These are phyloP conservation scores for Infundibulicybe gibba DNA, from an alignment of 768 basidiomycete species.

Conservation along the genomic window DNA sequence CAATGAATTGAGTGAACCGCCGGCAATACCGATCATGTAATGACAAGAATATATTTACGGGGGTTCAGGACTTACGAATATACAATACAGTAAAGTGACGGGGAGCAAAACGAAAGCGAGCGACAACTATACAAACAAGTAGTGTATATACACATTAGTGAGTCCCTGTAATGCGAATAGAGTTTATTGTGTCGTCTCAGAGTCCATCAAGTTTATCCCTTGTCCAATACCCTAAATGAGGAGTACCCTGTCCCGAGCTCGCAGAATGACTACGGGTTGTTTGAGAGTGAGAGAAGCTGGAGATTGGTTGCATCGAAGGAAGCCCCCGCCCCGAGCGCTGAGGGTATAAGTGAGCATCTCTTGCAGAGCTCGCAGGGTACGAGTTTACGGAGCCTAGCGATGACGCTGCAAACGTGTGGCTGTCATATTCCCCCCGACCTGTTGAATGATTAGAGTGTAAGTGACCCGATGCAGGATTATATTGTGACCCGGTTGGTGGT, in stretches of 20 bases:
- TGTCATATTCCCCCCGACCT: slow-evolving; percentile 14
- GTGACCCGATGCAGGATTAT: slow-evolving; percentile 20
- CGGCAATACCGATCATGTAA: slow-evolving; percentile 6
- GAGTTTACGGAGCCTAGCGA: slow-evolving; percentile 24
- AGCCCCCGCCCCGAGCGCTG: slow-evolving; percentile 12
- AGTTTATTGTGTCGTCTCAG: background rate
- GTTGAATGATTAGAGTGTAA: slow-evolving; percentile 13
- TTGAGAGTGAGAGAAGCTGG: slow-evolving; percentile 14
- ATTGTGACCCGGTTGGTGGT: background rate
- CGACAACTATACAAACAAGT: background rate
- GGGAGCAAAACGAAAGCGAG: background rate
- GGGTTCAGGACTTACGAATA: background rate
- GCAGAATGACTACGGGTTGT: slow-evolving; percentile 5
- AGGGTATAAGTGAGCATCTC: slow-evolving; percentile 14
- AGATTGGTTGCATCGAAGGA: slow-evolving; percentile 7
- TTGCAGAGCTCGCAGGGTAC: slow-evolving; percentile 10
- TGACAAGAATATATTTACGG: slow-evolving; percentile 1
- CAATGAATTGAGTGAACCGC: slow-evolving; percentile 2
- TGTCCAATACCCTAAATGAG: slow-evolving; percentile 14
- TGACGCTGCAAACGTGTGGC: slow-evolving; percentile 17
- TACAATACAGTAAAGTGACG: slow-evolving; percentile 6
- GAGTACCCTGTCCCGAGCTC: slow-evolving; percentile 4
- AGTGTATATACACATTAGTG: too few relatives aligned
- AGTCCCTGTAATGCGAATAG: too few relatives aligned
- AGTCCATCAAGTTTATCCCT: slow-evolving; percentile 9